Conservation (phyloP, 352 stramenopile genomes). For the Phytopythium vexans region DNA sequence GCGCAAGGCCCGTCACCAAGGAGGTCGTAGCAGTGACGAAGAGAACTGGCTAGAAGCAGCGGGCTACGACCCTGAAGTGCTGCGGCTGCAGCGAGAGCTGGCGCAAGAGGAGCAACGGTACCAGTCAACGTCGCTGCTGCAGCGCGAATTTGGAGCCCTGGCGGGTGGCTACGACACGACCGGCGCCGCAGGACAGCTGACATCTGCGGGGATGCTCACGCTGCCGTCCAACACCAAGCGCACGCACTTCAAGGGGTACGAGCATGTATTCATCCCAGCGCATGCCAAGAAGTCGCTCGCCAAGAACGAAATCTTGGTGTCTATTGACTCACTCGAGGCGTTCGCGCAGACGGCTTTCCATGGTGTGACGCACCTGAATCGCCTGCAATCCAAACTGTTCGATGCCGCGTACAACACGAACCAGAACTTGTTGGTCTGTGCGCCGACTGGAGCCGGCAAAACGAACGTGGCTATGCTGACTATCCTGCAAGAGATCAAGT, state of each 20-base stretch:
- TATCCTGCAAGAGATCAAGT: conserved; percentile 91
- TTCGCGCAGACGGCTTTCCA: conserved; percentile 81
- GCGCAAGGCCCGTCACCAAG: conserved; percentile 44
- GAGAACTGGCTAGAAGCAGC: conserved; percentile 74
- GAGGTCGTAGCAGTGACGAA: conserved; percentile 27
- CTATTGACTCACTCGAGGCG: conserved; percentile 57
- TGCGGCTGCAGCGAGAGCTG: conserved; percentile 69
- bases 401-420: conserved; percentile 93
- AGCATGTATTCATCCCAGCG: conserved; percentile 80
- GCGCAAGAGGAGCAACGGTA: conserved; percentile 57
- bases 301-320: conserved; percentile 54
- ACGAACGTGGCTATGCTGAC: conserved; percentile 99
- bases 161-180: conserved; percentile 72
- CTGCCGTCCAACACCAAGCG: conserved; percentile 64
- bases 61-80: conserved; percentile 75
- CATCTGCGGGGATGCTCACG: conserved; percentile 43
- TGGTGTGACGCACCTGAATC: conserved; percentile 90
- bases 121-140: conserved; percentile 66
- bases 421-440: conserved; percentile 97
- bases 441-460: conserved; percentile 94
- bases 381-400: conserved; percentile 98
- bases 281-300: conserved; percentile 58
- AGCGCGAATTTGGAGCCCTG: conserved; percentile 69
- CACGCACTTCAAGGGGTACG: conserved; percentile 79
- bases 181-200: conserved; percentile 59